These are phyloP conservation scores for Atalantia buxifolia DNA, from an alignment of 345 rosid genomes.

Conservation along the genomic window DNA sequence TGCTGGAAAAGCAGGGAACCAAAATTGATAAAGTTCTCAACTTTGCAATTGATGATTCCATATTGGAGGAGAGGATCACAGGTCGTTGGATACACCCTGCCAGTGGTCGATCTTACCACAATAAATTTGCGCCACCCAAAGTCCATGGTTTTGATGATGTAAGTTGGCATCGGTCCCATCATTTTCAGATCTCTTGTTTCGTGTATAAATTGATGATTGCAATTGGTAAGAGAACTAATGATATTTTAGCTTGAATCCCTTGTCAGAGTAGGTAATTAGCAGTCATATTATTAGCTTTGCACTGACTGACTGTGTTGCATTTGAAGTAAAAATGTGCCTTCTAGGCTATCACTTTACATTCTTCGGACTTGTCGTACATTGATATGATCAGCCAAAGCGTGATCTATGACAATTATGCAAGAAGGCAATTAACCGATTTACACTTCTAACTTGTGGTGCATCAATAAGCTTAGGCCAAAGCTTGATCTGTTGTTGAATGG, in stretches of 20 bases:
- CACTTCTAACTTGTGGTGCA: not conserved
- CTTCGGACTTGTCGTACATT: not conserved
- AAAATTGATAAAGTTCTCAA: slow-evolving; percentile 75
- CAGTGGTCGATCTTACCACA: slow-evolving; percentile 87
- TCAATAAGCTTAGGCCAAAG: not conserved
- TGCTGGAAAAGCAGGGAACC: slow-evolving; percentile 73
- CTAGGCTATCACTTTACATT: not conserved
- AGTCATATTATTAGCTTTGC: not conserved
- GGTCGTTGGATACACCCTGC: slow-evolving; percentile 95
- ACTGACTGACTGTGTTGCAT: too few relatives aligned
- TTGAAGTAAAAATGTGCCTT: not conserved
- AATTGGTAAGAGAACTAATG: not conserved
- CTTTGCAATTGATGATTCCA: slow-evolving; percentile 79
- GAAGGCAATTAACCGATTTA: not conserved
- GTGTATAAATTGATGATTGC: not conserved
- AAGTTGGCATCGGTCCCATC: slow-evolving; percentile 22
- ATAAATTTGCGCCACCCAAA: slow-evolving; percentile 77
- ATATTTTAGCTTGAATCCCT: not conserved
- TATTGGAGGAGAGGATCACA: slow-evolving; percentile 92
- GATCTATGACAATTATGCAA: not conserved
- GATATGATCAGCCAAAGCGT: not conserved
- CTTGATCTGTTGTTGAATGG: not conserved
- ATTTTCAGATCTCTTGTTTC: not conserved
- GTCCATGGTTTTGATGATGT: slow-evolving; percentile 75
- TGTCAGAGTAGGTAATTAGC: not conserved